A percentile compares a stretch with the other conserved stretches of the same genome.
Conservation (phyloP, 441 rosid species). For the Corymbia calophylla region DNA sequence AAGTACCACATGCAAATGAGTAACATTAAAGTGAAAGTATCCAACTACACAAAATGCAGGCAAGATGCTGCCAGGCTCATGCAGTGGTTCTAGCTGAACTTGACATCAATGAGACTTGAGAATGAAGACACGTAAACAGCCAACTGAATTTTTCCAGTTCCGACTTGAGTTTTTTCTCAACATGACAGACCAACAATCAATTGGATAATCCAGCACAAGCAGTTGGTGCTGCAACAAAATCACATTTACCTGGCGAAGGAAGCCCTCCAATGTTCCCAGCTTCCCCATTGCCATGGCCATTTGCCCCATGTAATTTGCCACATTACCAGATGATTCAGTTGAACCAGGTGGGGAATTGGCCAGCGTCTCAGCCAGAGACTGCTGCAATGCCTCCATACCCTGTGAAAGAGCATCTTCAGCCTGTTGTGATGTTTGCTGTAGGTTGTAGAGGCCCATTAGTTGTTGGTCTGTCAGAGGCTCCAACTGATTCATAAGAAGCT, state of each 20-base stretch:
- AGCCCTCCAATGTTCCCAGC: constrained; percentile 6
- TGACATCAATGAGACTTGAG: not conserved
- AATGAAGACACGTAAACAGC: not conserved
- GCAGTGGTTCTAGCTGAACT: not conserved
- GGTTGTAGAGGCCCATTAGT: not conserved
- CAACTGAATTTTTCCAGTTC: not conserved
- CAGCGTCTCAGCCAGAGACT: constrained; percentile 7
- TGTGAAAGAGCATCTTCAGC: constrained; percentile 14
- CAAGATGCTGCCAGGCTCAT: not conserved
- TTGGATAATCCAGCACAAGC: not conserved
- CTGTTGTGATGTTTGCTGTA: constrained; percentile 11
- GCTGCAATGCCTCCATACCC: constrained; percentile 12
- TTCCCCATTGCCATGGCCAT: constrained; percentile 22
- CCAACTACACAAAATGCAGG: not conserved
- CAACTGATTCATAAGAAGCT: constrained; percentile 8
- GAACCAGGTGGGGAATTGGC: not conserved
- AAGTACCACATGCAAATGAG: not conserved
- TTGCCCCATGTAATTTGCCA: constrained; percentile 17
- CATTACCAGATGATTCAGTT: constrained; percentile 6
- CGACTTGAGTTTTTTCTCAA: not conserved
- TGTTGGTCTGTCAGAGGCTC: constrained; percentile 17
- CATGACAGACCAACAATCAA: not conserved
- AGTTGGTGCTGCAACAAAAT: not conserved
- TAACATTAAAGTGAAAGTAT: not conserved
- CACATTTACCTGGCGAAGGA: constrained; percentile 7